A percentile compares a stretch with the other conserved stretches of the same genome.
These are phyloP conservation scores for Fusarium nisikadoi DNA, from an alignment of 2,329 filamentous ascomycete species.

Conservation along the genomic window DNA sequence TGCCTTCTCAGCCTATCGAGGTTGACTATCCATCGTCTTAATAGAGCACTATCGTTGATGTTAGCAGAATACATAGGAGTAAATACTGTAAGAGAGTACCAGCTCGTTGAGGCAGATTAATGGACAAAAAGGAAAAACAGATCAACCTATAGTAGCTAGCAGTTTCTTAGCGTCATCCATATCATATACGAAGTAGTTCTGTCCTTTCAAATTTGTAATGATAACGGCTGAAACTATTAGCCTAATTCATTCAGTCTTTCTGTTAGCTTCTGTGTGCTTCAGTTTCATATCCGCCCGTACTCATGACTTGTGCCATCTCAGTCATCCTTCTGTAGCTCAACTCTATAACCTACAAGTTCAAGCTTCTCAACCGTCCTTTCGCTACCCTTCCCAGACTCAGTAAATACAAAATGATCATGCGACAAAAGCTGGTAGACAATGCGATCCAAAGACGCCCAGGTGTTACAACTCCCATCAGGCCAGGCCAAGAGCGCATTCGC, in stretches of 20 bases:
- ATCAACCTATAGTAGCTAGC: too few species aligned
- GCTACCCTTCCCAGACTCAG: neutral
- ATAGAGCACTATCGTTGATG: neutral
- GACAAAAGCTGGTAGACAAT: slow-evolving; percentile 14
- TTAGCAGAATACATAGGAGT: neutral
- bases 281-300: fast-evolving
- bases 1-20: neutral
- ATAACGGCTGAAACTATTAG: fast-evolving
- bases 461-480: slow-evolving; percentile 14
- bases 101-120: fast-evolving
- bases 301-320: neutral
- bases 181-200: neutral
- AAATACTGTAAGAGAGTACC: fast-evolving
- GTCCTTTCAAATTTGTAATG: fast-evolving
- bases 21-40: neutral
- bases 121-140: fast-evolving
- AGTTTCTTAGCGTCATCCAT: neutral
- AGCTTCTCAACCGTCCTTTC: neutral
- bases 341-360: slow-evolving; percentile 18
- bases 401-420: slow-evolving; percentile 16
- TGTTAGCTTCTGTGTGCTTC: fast-evolving
- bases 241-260: fast-evolving
- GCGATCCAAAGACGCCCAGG: neutral
- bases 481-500: neutral
- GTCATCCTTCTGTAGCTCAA: neutral